Evolutionary conservation across 2,329 filamentous ascomycete genomes (phyloP).

Genomic region (Aspergillus sclerotialis): DNA sequence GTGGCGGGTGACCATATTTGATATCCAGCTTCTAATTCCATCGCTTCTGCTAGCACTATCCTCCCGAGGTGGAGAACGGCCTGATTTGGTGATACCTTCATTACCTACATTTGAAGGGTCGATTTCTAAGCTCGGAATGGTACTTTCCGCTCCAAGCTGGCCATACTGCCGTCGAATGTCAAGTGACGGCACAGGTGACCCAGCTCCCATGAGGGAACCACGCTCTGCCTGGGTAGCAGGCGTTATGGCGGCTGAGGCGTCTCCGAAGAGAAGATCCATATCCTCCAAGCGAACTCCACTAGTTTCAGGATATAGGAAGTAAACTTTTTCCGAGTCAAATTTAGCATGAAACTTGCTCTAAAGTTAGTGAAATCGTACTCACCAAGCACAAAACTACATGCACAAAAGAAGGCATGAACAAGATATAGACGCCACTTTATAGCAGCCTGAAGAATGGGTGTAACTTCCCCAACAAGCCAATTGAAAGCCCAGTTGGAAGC

Average conservation of each 20-base stretch:
- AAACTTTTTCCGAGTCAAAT: constrained; percentile 57
- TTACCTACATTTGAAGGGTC: constrained; percentile 62
- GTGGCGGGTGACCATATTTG: constrained; percentile 55
- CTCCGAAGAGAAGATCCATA: constrained; percentile 91
- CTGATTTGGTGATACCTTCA: constrained; percentile 43
- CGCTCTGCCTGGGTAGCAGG: constrained; percentile 75
- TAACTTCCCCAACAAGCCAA: constrained; percentile 93
- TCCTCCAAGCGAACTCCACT: constrained; percentile 92
- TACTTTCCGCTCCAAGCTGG: constrained; percentile 53
- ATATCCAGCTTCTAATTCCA: constrained; percentile 64
- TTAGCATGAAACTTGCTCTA: neutral
- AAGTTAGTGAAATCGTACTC: constrained; percentile 38
- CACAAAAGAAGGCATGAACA: constrained; percentile 94
- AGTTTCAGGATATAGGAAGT: constrained; percentile 95
- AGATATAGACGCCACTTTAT: constrained; percentile 94
- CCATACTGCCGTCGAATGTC: constrained; percentile 52
- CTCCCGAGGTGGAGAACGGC: constrained; percentile 25
- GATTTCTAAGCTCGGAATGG: constrained; percentile 75
- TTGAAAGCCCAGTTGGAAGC: constrained; percentile 98
- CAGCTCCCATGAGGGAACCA: constrained; percentile 69
- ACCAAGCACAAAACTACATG: constrained; percentile 92
- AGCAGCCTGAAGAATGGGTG: constrained; percentile 81
- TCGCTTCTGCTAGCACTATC: constrained; percentile 36
- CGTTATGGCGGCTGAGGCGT: constrained; percentile 74
- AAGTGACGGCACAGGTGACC: constrained; percentile 73